These are phyloP conservation scores for Populus hybrid DNA, from an alignment of 441 rosid species.

Conservation along the genomic window DNA sequence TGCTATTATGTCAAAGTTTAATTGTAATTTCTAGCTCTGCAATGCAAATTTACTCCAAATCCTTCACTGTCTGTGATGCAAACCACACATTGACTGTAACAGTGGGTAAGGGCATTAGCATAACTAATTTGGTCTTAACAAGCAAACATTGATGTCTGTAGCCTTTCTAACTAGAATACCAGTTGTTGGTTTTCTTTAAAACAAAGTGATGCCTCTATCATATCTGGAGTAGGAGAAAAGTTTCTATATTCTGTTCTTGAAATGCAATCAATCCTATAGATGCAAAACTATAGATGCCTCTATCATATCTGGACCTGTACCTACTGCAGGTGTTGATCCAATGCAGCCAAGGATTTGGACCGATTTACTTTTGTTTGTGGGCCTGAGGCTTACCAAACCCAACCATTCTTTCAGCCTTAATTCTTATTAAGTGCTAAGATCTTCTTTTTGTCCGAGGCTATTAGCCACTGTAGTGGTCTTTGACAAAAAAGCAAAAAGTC, in stretches of 20 bases:
- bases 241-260: conserved; percentile 19
- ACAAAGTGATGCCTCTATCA: conserved; percentile 28
- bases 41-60: background rate
- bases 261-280: conserved; percentile 7
- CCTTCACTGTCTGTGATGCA: background rate
- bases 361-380: background rate
- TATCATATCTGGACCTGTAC: too few species aligned
- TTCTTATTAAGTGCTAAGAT: background rate
- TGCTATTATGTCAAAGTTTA: background rate
- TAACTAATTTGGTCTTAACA: conserved; percentile 7
- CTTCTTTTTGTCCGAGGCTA: background rate
- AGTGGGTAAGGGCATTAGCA: background rate
- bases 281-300: background rate
- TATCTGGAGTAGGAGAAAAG: conserved; percentile 15
- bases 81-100: conserved; percentile 2
- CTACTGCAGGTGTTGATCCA: background rate
- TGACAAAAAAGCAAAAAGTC: conserved; percentile 19
- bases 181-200: conserved; percentile 21
- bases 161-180: conserved; percentile 11
- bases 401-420: background rate
- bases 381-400: background rate
- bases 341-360: background rate
- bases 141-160: conserved; percentile 3
- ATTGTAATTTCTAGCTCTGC: background rate
- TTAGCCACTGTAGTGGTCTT: conserved; percentile 15